Conservation (phyloP, 179 eudicot species). For the Pouteria campechiana region DNA sequence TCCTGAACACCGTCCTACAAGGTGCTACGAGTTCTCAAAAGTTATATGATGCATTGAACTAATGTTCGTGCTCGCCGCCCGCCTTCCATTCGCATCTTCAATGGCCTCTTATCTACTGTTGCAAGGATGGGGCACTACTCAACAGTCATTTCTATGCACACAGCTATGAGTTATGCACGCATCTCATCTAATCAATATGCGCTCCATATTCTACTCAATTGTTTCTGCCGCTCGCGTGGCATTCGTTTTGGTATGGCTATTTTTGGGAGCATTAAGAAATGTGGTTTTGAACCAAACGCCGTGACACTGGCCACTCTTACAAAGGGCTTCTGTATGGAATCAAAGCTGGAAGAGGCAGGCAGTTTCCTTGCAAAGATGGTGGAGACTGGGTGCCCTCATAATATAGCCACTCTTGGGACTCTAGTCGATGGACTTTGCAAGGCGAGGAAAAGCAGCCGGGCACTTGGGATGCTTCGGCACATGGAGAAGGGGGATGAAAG, state of each 20-base stretch:
- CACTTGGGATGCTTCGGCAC: constrained; percentile 10
- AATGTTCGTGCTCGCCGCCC: no score
- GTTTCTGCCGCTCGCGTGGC: constrained; percentile 1
- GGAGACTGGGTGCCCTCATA: constrained; percentile 1
- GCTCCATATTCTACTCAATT: constrained; percentile 7
- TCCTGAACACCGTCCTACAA: no score
- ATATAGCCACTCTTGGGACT: neutral
- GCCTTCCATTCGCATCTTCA: no score
- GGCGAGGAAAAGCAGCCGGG: constrained; percentile 3
- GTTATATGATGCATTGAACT: no score
- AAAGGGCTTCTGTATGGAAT: constrained; percentile 2
- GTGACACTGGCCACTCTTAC: constrained; percentile 3
- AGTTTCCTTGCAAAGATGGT: constrained; percentile 9
- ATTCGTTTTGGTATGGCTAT: constrained; percentile 1
- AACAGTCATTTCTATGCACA: neutral
- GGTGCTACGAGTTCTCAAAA: no score
- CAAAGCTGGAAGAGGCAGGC: neutral
- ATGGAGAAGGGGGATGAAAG: no score
- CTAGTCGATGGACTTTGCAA: constrained; percentile 4
- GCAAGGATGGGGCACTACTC: no score
- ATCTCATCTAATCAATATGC: constrained; percentile 8
- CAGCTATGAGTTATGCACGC: neutral
- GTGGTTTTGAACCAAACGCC: constrained; percentile 7
- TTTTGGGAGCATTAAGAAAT: constrained; percentile 9
- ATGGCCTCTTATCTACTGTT: no score